phyloP scores from a whole-genome alignment of 352 stramenopile species.

The Phytopythium mirpurense region DNA sequence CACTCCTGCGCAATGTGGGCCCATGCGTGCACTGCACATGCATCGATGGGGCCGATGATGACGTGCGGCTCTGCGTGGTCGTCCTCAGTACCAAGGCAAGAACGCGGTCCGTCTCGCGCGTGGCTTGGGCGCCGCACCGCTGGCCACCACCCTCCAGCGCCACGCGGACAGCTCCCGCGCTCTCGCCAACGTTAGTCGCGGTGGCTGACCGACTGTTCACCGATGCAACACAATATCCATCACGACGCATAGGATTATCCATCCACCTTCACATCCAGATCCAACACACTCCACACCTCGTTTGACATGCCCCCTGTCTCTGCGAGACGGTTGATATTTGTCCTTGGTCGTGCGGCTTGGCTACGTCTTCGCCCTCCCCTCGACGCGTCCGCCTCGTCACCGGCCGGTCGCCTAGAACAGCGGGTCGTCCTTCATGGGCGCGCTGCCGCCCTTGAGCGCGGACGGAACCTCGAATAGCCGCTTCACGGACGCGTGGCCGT shows the following conservation, averaged over 20 bases:
- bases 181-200: background rate
- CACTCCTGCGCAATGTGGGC: slow-evolving; percentile 49
- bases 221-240: background rate
- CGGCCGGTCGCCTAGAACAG: slow-evolving; percentile 35
- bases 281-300: background rate
- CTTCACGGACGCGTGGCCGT: slow-evolving; percentile 37
- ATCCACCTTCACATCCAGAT: background rate
- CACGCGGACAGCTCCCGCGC: slow-evolving; percentile 19
- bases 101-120: slow-evolving; percentile 40
- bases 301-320: background rate
- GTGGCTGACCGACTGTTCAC: too few species aligned
- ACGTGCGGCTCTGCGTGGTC: too few species aligned
- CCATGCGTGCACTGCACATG: too few species aligned
- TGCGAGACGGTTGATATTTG: slow-evolving; percentile 1
- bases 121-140: slow-evolving; percentile 13
- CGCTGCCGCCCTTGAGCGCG: slow-evolving; percentile 70
- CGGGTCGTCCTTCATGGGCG: slow-evolving; percentile 76
- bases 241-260: background rate
- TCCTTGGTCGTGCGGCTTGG: background rate
- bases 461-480: slow-evolving; percentile 69
- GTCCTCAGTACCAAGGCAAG: slow-evolving; percentile 40
- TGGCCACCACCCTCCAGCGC: slow-evolving; percentile 30
- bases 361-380: background rate
- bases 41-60: too few species aligned
- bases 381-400: background rate